Evolutionary conservation across 2,329 filamentous ascomycete species (phyloP).

Genomic region (Pseudogymnoascus sp.): DNA sequence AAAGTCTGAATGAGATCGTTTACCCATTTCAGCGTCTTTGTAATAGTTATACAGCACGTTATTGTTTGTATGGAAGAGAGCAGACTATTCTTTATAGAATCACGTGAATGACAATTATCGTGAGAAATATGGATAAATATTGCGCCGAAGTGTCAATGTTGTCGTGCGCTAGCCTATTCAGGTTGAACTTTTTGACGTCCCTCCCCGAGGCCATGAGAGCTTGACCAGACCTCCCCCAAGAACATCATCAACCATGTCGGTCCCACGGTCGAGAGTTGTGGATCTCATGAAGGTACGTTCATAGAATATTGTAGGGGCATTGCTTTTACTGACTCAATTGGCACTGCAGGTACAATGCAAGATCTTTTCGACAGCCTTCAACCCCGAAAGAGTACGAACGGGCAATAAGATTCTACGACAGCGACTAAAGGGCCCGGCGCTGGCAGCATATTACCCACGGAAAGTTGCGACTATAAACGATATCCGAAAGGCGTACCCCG

Average conservation of each 20-base stretch:
- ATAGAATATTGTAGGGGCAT: neutral
- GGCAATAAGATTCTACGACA: constrained; percentile 92
- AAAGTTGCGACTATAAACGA: constrained; percentile 57
- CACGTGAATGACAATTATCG: constrained; percentile 7
- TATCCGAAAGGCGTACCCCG: constrained; percentile 55
- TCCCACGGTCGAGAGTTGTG: constrained; percentile 53
- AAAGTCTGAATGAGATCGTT: neutral
- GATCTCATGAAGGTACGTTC: constrained; percentile 69
- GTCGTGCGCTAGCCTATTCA: constrained; percentile 1
- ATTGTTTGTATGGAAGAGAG: neutral
- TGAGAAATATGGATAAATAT: neutral
- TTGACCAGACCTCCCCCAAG: constrained; percentile 5
- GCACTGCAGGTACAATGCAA: constrained; percentile 69
- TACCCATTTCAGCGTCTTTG: neutral
- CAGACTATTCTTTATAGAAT: neutral
- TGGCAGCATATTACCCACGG: constrained; percentile 84
- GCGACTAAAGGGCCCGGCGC: constrained; percentile 71
- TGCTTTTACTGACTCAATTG: constrained; percentile 11
- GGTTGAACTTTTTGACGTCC: constrained; percentile 9
- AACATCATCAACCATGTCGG: constrained; percentile 45
- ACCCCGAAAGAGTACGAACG: constrained; percentile 71
- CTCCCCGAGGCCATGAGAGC: constrained; percentile 2
- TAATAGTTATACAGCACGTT: neutral
- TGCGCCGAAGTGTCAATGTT: neutral
- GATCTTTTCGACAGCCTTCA: constrained; percentile 86